phyloP scores from a whole-genome alignment of 1,284 basidiomycete genomes.

The Tylopilus orsonianus region DNA sequence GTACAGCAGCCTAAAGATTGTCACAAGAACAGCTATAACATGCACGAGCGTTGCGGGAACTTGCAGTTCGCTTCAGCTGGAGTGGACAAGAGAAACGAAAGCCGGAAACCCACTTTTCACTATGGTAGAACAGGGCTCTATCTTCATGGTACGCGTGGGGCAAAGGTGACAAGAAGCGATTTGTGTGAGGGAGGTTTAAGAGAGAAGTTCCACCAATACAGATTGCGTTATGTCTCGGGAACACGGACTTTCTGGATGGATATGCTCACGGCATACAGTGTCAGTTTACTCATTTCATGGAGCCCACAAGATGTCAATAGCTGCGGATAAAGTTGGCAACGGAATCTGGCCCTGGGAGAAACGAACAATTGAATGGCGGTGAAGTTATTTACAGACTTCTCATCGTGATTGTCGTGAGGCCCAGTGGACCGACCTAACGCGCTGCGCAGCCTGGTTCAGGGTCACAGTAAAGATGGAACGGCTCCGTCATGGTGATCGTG shows the following conservation, averaged over 20 bases:
- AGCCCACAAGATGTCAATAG: neutral
- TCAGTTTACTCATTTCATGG: neutral
- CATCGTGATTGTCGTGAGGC: neutral
- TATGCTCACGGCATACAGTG: constrained; percentile 8
- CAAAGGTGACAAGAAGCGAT: neutral
- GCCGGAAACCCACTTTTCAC: constrained; percentile 12
- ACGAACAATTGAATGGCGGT: neutral
- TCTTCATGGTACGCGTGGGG: neutral
- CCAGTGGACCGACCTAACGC: neutral
- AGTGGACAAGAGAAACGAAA: neutral
- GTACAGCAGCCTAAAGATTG: constrained; percentile 21
- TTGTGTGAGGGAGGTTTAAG: neutral
- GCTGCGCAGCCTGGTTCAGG: neutral
- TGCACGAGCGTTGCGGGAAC: constrained; percentile 23
- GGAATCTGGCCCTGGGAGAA: constrained; percentile 2
- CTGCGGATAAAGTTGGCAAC: constrained; percentile 1
- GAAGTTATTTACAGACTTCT: neutral
- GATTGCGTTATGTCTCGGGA: neutral
- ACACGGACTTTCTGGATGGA: neutral
- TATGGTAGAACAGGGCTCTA: constrained; percentile 8
- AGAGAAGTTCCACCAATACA: neutral
- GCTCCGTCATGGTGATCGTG: neutral
- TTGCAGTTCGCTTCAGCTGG: constrained; percentile 1
- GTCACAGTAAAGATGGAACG: neutral
- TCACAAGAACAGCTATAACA: constrained; percentile 18